Base-by-base conservation (phyloP, 495 filamentous ascomycete species). In the Podospora pseudoanserina region DNA sequence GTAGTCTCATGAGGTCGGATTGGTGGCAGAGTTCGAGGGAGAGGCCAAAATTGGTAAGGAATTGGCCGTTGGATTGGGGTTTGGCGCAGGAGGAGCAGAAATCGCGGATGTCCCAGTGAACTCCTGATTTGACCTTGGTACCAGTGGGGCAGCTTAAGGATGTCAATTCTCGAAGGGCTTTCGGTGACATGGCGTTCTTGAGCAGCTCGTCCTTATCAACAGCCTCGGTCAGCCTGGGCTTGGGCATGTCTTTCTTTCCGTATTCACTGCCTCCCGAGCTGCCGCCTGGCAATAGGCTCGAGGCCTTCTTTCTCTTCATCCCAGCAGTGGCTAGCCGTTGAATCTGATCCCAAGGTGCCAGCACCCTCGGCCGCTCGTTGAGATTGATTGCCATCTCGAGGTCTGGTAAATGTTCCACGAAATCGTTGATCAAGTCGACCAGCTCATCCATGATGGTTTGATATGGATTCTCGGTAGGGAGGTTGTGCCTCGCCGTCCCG, bases 301-400 rank as follows among this genome's bases (percentile, higher is more conserved):
- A 49, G 39, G 13, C 13, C 15, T 78, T 69, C 5, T 73, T 70
- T 3, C 67, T 58, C 26, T 72, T 72, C 34, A 60, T 77, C 32
- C 80, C 84, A 23, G 72, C 72, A 19, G 76, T 74, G 57, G 72
- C 81, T 23, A 86, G 70, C 6, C 72, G 70, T 5, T 80, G 65
- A 11, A 85, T 75, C 18, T 86, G 85, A 64, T 88, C 84, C 83
- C 87, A 90, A 3, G 91, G 88, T 0, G 91, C 86, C 2, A 92
- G 82, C 5, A 94, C 85, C 16, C 91, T 83, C n/a, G 92, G 91
- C 70, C 91, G 85, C 70, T 93, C 90, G 57, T 91, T 86, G 27
- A 92, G 72, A 74, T 95, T 96, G 78, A 96, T 88, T 0, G 90
- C 89, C 49, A 96, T 78, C 67, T 92, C 89, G 90, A 96, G 92